These are phyloP conservation scores for Trichoderma sp. DNA, from an alignment of 2,329 filamentous ascomycete species.

Conservation along the genomic window DNA sequence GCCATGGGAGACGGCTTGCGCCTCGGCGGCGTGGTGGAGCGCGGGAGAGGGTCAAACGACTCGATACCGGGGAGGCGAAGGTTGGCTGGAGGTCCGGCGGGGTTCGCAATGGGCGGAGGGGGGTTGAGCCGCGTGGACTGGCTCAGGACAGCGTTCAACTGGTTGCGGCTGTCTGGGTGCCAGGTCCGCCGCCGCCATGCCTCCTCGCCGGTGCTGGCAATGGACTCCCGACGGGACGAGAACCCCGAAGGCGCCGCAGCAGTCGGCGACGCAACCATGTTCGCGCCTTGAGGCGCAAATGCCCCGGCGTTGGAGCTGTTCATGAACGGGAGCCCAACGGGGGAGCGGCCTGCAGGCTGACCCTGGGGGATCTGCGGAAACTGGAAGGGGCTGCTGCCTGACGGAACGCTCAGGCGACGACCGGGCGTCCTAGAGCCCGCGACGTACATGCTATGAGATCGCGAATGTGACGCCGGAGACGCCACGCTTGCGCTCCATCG, in stretches of 20 bases:
- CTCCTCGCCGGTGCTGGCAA: constrained; percentile 65
- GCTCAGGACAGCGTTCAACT: constrained; percentile 74
- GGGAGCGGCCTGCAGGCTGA: constrained; percentile 57
- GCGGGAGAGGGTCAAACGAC: constrained; percentile 79
- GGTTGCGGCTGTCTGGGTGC: constrained; percentile 78
- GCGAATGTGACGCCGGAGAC: constrained; percentile 69
- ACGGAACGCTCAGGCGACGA: constrained; percentile 81
- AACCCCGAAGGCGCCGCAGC: constrained; percentile 60
- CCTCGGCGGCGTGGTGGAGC: constrained; percentile 63
- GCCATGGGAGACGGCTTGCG: constrained; percentile 76
- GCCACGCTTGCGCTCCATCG: constrained; percentile 68
- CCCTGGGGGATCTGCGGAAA: constrained; percentile 53
- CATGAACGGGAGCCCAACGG: constrained; percentile 55
- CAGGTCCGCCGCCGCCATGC: constrained; percentile 84
- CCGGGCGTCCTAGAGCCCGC: constrained; percentile 65
- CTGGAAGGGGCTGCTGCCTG: constrained; percentile 73
- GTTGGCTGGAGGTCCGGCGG: constrained; percentile 56
- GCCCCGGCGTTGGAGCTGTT: constrained; percentile 58
- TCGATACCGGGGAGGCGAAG: constrained; percentile 86
- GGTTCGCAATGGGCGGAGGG: constrained; percentile 52
- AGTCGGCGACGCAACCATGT: constrained; percentile 66
- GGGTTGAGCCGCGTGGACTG: constrained; percentile 62
- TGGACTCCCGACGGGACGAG: constrained; percentile 64
- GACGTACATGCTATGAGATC: constrained; percentile 71
- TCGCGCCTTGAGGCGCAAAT: constrained; percentile 60